Percentiles rank a stretch among this genome's conserved stretches.
Evolutionary conservation across 306 rosid genomes (phyloP).

Genomic region (Macrotyloma uniflorum): DNA sequence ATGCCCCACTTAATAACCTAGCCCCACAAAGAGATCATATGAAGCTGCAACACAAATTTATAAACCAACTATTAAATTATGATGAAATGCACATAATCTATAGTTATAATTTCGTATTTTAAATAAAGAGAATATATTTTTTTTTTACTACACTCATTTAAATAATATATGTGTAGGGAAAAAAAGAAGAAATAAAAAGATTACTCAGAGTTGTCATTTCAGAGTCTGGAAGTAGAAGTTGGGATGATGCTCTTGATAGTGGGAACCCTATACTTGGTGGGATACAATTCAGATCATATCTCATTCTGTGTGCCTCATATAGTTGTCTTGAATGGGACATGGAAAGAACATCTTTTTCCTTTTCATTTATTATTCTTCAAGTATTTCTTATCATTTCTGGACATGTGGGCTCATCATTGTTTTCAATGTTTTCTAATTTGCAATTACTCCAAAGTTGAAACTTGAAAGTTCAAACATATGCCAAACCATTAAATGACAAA

Average conservation of each 20-base stretch:
- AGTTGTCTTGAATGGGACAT: conserved; percentile 39
- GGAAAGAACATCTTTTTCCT: conserved; percentile 32
- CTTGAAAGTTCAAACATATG: neutral
- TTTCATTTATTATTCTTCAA: conserved; percentile 45
- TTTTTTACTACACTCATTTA: neutral
- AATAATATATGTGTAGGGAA: neutral
- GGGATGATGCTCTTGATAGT: conserved; percentile 48
- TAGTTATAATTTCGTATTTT: neutral
- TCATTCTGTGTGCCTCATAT: conserved; percentile 42
- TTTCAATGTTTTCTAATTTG: conserved; percentile 20
- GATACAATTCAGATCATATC: conserved; percentile 40
- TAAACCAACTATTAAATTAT: neutral
- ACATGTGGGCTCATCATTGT: conserved; percentile 52
- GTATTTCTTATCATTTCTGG: conserved; percentile 36
- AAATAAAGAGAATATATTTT: neutral
- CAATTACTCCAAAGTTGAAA: conserved; percentile 2
- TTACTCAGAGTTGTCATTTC: conserved; percentile 38
- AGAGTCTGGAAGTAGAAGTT: conserved; percentile 13
- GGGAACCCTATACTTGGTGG: conserved; percentile 39
- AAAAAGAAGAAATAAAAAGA: neutral
- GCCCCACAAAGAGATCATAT: too few species aligned
- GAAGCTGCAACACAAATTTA: too few species aligned
- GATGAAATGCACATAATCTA: neutral
- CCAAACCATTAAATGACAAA: neutral
- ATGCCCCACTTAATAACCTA: neutral